phyloP scores from a whole-genome alignment of 495 filamentous ascomycete species.

The Daldinia loculata region DNA sequence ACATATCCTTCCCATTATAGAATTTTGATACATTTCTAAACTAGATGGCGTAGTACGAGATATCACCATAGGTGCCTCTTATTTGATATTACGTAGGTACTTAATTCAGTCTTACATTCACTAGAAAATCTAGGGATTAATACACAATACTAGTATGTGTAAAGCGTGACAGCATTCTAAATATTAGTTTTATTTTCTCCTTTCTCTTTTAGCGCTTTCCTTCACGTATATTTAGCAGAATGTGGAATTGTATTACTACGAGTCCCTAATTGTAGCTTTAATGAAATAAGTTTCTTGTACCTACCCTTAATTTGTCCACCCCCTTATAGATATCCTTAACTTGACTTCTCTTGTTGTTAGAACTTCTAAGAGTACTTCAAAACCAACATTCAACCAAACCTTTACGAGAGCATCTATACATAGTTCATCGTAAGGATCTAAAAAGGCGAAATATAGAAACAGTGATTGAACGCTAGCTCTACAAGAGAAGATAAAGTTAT shows the following conservation, averaged over 20 bases:
- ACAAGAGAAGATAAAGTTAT: neutral
- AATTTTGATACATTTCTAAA: no score
- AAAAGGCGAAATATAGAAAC: neutral
- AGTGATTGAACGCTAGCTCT: neutral
- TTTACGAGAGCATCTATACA: neutral
- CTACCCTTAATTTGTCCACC: neutral
- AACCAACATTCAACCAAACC: neutral
- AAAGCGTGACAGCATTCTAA: neutral
- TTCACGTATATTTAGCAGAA: neutral
- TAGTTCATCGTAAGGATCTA: neutral
- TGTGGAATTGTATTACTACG: neutral
- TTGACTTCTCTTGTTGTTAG: no score
- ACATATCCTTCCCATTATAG: no score
- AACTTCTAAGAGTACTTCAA: neutral
- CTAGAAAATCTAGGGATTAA: no score
- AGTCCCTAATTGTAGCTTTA: neutral
- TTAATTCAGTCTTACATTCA: neutral
- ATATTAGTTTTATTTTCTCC: neutral
- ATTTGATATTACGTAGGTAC: neutral
- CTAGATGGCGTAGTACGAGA: no score
- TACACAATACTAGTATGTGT: neutral
- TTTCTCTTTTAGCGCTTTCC: neutral
- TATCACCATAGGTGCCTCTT: no score
- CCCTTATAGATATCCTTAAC: no score
- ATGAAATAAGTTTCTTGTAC: neutral